These are phyloP conservation scores for Silene latifolia DNA, from an alignment of 148 eudicot species.

Conservation along the genomic window DNA sequence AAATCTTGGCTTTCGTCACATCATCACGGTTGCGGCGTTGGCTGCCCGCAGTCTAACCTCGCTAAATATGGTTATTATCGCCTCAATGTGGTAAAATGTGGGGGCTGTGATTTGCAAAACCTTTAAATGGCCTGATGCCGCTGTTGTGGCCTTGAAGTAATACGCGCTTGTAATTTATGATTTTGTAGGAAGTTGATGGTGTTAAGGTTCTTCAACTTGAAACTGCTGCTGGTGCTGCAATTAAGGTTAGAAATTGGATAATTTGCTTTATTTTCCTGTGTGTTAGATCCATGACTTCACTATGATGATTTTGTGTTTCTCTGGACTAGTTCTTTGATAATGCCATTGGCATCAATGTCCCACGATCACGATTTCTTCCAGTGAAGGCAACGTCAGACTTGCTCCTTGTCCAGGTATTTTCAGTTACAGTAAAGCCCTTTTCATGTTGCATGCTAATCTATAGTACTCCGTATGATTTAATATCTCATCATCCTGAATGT, in stretches of 20 bases:
- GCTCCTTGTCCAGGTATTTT: slow-evolving; percentile 90
- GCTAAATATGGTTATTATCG: too few relatives aligned
- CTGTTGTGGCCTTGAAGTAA: neutral
- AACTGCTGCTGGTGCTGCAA: slow-evolving; percentile 99
- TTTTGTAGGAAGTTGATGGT: slow-evolving; percentile 80
- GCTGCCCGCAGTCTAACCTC: neutral
- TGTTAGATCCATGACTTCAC: neutral
- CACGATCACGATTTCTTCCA: slow-evolving; percentile 97
- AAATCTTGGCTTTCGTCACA: neutral
- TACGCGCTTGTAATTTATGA: neutral
- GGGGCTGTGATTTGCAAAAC: too few relatives aligned
- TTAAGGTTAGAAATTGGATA: slow-evolving; percentile 45
- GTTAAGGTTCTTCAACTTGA: slow-evolving; percentile 96
- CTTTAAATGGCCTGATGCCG: neutral
- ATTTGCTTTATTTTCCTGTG: slow-evolving; percentile 1
- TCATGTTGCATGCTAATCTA: neutral
- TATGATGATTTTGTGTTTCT: neutral
- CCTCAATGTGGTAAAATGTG: too few relatives aligned
- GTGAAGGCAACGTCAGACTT: slow-evolving; percentile 97
- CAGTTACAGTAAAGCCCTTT: slow-evolving; percentile 2
- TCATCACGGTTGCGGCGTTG: neutral
- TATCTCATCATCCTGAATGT: neutral
- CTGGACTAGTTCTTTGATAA: slow-evolving; percentile 63
- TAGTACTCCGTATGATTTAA: neutral
- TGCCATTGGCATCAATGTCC: slow-evolving; percentile 89